These are phyloP conservation scores for Monilinia aucupariae DNA, from an alignment of 2,329 filamentous ascomycete species.

Conservation along the genomic window DNA sequence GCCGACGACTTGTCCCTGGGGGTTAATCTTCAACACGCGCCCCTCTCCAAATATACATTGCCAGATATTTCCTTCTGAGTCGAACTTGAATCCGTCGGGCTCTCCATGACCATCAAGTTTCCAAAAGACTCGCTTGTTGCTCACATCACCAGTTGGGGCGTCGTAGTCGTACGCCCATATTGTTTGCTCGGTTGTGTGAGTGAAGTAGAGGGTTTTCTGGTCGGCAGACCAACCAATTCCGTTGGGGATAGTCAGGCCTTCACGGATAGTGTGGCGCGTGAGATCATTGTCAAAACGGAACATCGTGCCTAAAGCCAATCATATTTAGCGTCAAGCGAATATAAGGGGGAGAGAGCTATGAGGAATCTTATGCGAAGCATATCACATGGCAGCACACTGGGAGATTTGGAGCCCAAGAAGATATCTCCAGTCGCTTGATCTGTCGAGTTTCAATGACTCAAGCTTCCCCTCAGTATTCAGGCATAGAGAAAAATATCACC, in stretches of 20 bases:
- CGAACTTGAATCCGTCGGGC: constrained; percentile 81
- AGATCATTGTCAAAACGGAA: constrained; percentile 64
- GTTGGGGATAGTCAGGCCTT: constrained; percentile 73
- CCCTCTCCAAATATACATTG: constrained; percentile 76
- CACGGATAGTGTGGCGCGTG: constrained; percentile 53
- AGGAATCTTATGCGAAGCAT: background rate
- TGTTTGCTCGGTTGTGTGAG: constrained; percentile 65
- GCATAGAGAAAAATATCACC: constrained; percentile 12
- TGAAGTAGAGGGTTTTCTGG: constrained; percentile 65
- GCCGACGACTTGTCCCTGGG: constrained; percentile 63
- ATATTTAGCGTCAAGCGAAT: background rate
- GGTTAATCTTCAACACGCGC: constrained; percentile 65
- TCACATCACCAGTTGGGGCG: constrained; percentile 54
- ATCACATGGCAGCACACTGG: background rate
- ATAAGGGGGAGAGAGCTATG: background rate
- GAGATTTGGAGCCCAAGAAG: background rate
- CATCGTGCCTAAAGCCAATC: constrained; percentile 52
- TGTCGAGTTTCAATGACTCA: background rate
- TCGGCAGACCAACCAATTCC: constrained; percentile 74
- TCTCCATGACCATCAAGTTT: constrained; percentile 58
- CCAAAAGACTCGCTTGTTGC: constrained; percentile 65
- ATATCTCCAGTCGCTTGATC: background rate
- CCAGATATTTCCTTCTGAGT: constrained; percentile 83
- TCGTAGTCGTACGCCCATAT: constrained; percentile 75
- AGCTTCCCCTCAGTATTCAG: background rate